A percentile compares a stretch with the other conserved stretches of the same genome.
Conservation (phyloP, 1,284 basidiomycete species). For the Microbotryum saponariae region DNA sequence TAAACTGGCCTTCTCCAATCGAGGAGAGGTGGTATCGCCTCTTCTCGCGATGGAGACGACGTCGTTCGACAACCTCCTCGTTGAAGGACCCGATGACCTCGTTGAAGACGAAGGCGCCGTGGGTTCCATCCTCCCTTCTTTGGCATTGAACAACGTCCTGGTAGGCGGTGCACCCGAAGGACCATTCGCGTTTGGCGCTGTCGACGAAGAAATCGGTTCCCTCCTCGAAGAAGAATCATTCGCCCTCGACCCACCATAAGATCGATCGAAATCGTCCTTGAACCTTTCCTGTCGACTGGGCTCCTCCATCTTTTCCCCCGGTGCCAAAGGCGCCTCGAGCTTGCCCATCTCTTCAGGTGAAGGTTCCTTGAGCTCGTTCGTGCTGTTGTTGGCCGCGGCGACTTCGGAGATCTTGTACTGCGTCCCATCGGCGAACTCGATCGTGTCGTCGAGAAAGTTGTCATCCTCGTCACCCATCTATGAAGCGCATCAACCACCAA, state of each 20-base stretch:
- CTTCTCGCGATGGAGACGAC: no score
- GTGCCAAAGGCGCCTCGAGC: slow-evolving; percentile 24
- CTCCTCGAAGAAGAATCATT: no score
- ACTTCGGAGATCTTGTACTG: slow-evolving; percentile 65
- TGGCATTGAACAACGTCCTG: background rate
- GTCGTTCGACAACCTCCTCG: no score
- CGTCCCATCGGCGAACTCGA: slow-evolving; percentile 85
- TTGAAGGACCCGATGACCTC: no score
- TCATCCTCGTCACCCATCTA: slow-evolving; percentile 85
- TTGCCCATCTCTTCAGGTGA: slow-evolving; percentile 26
- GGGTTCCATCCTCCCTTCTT: no score
- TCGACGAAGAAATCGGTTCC: slow-evolving; percentile 43
- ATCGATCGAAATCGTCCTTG: slow-evolving; percentile 82
- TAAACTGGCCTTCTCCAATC: background rate
- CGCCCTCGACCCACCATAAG: slow-evolving; percentile 50
- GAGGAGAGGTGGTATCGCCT: slow-evolving; percentile 5
- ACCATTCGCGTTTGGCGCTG: slow-evolving; percentile 40
- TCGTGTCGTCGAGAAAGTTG: slow-evolving; percentile 75
- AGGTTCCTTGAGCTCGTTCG: slow-evolving; percentile 19
- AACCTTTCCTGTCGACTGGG: slow-evolving; percentile 60
- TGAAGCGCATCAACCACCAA: background rate
- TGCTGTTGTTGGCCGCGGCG: slow-evolving; percentile 10
- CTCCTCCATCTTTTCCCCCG: slow-evolving; percentile 20
- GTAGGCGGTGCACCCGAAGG: background rate
- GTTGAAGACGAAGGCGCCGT: no score